phyloP scores from a whole-genome alignment of 306 rosid genomes.

The Lathyrus sativus region DNA sequence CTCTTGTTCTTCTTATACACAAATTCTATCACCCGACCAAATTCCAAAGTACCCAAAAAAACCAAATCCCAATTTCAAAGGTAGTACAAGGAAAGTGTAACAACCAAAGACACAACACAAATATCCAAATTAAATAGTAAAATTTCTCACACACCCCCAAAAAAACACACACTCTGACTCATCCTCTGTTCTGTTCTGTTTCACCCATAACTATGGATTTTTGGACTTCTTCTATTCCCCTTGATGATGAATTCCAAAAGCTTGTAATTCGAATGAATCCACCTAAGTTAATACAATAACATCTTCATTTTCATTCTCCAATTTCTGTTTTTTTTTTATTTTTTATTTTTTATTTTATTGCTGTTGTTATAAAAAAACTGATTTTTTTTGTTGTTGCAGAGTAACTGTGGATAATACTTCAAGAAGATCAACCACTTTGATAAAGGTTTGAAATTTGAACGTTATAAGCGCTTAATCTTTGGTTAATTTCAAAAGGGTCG shows the following conservation, averaged over 20 bases:
- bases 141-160: neutral
- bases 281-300: conserved; percentile 58
- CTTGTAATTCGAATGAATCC: conserved; percentile 88
- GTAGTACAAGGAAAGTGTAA: conserved; percentile 39
- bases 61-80: conserved; percentile 40
- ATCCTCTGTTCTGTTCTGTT: conserved; percentile 20
- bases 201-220: conserved; percentile 58
- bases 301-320: neutral
- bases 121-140: neutral
- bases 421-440: conserved; percentile 65
- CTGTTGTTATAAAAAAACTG: conserved; percentile 6
- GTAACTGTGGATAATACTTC: conserved; percentile 84
- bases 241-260: conserved; percentile 80
- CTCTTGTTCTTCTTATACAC: conserved; percentile 57
- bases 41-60: conserved; percentile 39
- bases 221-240: conserved; percentile 64
- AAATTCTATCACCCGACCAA: conserved; percentile 46
- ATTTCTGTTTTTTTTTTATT: neutral
- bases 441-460: conserved; percentile 58
- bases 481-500: conserved; percentile 35
- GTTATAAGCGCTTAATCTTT: conserved; percentile 19
- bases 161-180: conserved; percentile 19
- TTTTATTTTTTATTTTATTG: neutral
- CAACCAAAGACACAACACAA: conserved; percentile 14
- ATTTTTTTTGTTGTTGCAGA: conserved; percentile 46